Conservation (phyloP, 1,284 basidiomycete species). For the Ustilago cynodontis region DNA sequence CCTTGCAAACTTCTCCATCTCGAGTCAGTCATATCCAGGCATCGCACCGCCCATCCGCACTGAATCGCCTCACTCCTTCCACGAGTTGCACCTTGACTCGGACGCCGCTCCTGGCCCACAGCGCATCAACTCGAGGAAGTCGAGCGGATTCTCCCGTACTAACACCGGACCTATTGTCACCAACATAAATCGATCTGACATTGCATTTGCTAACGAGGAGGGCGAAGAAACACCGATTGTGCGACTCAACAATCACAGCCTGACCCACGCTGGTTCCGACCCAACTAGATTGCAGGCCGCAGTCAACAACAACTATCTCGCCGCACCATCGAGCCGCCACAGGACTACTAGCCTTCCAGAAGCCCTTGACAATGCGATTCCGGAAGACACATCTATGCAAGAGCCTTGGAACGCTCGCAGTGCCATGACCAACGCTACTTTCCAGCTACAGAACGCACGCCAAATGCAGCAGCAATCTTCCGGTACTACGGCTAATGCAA, state of each 20-base stretch:
- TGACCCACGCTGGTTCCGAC: slow-evolving; percentile 27
- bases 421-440: slow-evolving; percentile 12
- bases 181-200: slow-evolving; percentile 40
- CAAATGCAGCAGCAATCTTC: slow-evolving; percentile 8
- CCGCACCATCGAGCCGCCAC: slow-evolving; percentile 30
- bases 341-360: slow-evolving; percentile 45
- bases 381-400: slow-evolving; percentile 15
- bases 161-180: slow-evolving; percentile 57
- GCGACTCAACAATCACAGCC: slow-evolving; percentile 23
- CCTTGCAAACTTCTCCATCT: slow-evolving; percentile 38
- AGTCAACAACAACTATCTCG: slow-evolving; percentile 27
- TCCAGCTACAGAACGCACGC: slow-evolving; percentile 14
- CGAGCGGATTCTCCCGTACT: slow-evolving; percentile 51
- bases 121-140: slow-evolving; percentile 29
- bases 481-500: slow-evolving; percentile 10
- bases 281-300: slow-evolving; percentile 26
- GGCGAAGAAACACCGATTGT: slow-evolving; percentile 62
- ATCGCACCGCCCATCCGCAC: slow-evolving; percentile 40
- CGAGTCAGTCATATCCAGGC: slow-evolving; percentile 13
- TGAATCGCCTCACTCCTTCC: slow-evolving; percentile 49
- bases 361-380: slow-evolving; percentile 14
- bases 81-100: slow-evolving; percentile 35
- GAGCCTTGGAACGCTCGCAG: slow-evolving; percentile 25
- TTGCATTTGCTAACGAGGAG: slow-evolving; percentile 45
- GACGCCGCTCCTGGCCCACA: slow-evolving; percentile 42